Conservation (phyloP, 1,284 basidiomycete genomes). For the Cryptococcus amylolentus region DNA sequence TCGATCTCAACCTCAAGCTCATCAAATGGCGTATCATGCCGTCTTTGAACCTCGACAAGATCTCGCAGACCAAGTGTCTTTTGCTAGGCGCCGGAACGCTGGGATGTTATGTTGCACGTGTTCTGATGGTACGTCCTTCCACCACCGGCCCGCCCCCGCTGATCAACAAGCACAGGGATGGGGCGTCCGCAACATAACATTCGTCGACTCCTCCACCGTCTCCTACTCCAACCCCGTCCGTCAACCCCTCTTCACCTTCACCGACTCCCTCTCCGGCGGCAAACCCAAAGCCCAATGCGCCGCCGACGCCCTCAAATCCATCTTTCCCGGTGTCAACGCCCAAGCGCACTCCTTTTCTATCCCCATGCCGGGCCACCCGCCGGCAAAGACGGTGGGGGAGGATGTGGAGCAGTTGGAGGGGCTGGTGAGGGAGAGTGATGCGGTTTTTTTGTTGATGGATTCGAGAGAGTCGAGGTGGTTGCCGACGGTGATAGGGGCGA, state of each 20-base stretch:
- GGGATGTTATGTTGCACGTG: conserved; percentile 90
- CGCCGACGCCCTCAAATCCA: conserved; percentile 76
- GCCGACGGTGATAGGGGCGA: conserved; percentile 79
- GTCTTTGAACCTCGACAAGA: conserved; percentile 78
- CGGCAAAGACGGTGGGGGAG: conserved; percentile 57
- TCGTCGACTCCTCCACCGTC: conserved; percentile 84
- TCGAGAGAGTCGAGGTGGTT: conserved; percentile 94
- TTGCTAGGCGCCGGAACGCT: conserved; percentile 92
- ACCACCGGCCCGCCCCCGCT: background rate
- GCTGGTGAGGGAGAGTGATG: conserved; percentile 81
- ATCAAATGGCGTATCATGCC: conserved; percentile 98
- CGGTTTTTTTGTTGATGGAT: conserved; percentile 93
- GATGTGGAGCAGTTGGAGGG: conserved; percentile 67
- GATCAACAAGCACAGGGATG: conserved; percentile 62
- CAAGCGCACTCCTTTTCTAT: conserved; percentile 71
- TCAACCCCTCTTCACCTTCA: conserved; percentile 92
- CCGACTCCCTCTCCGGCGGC: conserved; percentile 88
- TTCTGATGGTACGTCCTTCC: conserved; percentile 67
- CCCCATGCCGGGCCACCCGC: conserved; percentile 96
- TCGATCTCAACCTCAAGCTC: conserved; percentile 93
- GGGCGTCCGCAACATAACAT: conserved; percentile 89
- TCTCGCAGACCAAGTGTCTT: conserved; percentile 74
- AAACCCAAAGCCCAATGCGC: conserved; percentile 91
- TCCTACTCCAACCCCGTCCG: conserved; percentile 96
- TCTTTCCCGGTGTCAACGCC: conserved; percentile 90